These are phyloP conservation scores for Echria macrotheca DNA, from an alignment of 495 filamentous ascomycete species.

Conservation along the genomic window DNA sequence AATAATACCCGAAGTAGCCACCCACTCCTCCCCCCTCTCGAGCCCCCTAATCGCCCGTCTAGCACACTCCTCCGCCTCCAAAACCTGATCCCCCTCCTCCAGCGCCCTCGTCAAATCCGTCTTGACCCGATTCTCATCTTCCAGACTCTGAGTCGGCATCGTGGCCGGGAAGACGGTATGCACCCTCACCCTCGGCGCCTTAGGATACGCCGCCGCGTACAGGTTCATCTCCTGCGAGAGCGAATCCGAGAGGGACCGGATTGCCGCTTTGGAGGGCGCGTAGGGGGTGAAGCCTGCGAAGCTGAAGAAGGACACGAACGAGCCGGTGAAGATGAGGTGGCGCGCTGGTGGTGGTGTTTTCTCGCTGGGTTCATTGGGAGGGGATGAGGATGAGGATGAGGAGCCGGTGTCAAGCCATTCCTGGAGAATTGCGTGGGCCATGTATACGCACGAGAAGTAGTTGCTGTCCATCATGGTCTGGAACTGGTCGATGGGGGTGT, in stretches of 20 bases:
- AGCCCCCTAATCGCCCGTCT: slow-evolving; percentile 55
- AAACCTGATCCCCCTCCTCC: slow-evolving; percentile 67
- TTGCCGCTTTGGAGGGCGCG: slow-evolving; percentile 70
- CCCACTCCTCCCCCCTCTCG: slow-evolving; percentile 48
- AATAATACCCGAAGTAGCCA: slow-evolving; percentile 48
- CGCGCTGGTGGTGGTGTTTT: too few species aligned
- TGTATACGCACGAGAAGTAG: slow-evolving; percentile 75
- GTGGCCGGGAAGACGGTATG: slow-evolving; percentile 75
- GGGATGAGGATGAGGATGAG: not conserved
- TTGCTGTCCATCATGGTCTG: slow-evolving; percentile 73
- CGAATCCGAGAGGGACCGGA: slow-evolving; percentile 68
- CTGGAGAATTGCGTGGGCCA: slow-evolving; percentile 59
- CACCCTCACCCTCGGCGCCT: slow-evolving; percentile 50
- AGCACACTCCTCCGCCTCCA: slow-evolving; percentile 65
- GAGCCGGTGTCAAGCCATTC: slow-evolving; percentile 39
- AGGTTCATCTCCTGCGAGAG: slow-evolving; percentile 74
- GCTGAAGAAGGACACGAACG: slow-evolving; percentile 61
- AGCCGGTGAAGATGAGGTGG: slow-evolving; percentile 78
- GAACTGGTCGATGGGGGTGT: slow-evolving; percentile 56
- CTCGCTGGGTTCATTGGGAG: too few species aligned
- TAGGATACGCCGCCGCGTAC: slow-evolving; percentile 49
- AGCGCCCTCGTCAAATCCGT: slow-evolving; percentile 67
- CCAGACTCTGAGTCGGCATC: slow-evolving; percentile 63
- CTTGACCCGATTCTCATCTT: slow-evolving; percentile 67
- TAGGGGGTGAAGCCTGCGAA: slow-evolving; percentile 74